phyloP scores from a whole-genome alignment of 257 asterid genomes.

The Solanum stenotomum region DNA sequence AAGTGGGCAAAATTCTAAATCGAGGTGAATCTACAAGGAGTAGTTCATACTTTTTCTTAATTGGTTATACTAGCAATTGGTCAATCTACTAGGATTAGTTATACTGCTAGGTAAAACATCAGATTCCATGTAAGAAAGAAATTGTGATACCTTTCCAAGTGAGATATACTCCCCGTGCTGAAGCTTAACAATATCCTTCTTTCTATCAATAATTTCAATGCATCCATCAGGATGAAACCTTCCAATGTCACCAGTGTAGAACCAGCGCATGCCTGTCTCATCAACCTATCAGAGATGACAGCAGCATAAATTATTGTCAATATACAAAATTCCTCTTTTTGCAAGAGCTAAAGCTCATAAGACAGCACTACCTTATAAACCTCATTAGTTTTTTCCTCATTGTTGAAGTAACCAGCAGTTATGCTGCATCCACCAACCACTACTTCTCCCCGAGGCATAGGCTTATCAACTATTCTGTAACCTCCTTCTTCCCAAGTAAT shows the following conservation, averaged over 20 bases:
- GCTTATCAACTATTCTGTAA: conserved; percentile 59
- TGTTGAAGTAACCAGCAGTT: conserved; percentile 82
- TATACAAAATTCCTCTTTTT: neutral
- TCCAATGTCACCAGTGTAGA: conserved; percentile 86
- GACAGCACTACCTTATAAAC: conserved; percentile 47
- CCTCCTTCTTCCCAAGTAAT: conserved; percentile 96
- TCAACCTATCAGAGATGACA: conserved; percentile 45
- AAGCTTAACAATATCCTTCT: conserved; percentile 88
- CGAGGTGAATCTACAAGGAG: neutral
- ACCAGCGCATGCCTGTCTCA: conserved; percentile 87
- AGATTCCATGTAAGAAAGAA: neutral
- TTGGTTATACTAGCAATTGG: neutral
- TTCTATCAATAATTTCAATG: conserved; percentile 85
- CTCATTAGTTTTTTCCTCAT: conserved; percentile 68
- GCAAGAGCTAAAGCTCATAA: neutral
- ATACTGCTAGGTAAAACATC: neutral
- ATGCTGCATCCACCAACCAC: conserved; percentile 82
- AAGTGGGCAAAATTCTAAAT: neutral
- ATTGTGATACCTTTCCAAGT: conserved; percentile 63
- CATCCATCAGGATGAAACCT: conserved; percentile 87
- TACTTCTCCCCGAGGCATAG: conserved; percentile 92
- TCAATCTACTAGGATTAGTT: neutral
- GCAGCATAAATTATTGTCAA: neutral
- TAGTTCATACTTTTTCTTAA: neutral
- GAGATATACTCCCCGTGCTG: conserved; percentile 94